Percentiles rank a stretch among this genome's conserved stretches.
phyloP scores from a whole-genome alignment of 306 rosid genomes.

The Medicago truncatula region MtrunA17r5.0-ANR NC_053047.1:32419501-32420000 shows the following conservation, averaged over 20 bases:
- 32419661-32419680: slow-evolving; percentile 68
- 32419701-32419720: slow-evolving; percentile 64
- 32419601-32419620: slow-evolving; percentile 63
- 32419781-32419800: neutral
- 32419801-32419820: too few relatives aligned
- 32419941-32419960: too few relatives aligned
- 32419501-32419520: too few relatives aligned
- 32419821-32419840: too few relatives aligned
- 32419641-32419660: slow-evolving; percentile 56
- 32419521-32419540: neutral
- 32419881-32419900: too few relatives aligned
- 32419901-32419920: too few relatives aligned
- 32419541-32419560: neutral
- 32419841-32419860: neutral
- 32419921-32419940: too few relatives aligned
- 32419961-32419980: too few relatives aligned
- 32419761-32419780: slow-evolving; percentile 58
- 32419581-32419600: neutral
- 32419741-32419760: slow-evolving; percentile 64
- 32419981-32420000: too few relatives aligned
- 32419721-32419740: slow-evolving; percentile 68
- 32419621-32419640: slow-evolving; percentile 55
- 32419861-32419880: too few relatives aligned
- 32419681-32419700: slow-evolving; percentile 63
- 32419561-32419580: too few relatives aligned